These are phyloP conservation scores for Blastobotrys niveus DNA, from an alignment of 1,139 yeast genomes.

Conservation along the genomic window DNA sequence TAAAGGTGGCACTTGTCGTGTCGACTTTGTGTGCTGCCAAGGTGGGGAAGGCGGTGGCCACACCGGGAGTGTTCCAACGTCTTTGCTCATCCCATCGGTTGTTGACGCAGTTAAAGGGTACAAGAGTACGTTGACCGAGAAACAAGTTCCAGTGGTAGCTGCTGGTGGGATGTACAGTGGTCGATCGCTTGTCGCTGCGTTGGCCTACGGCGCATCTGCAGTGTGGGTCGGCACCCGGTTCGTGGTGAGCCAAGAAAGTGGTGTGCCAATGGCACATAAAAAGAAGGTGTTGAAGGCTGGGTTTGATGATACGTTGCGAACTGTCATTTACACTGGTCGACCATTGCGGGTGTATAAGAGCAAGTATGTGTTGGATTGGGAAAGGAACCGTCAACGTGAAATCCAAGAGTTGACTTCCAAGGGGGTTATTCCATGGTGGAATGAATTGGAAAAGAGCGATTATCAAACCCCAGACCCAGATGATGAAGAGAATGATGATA, in stretches of 20 bases:
- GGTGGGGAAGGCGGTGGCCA: constrained; percentile 53
- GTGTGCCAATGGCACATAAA: constrained; percentile 26
- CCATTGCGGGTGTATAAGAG: constrained; percentile 26
- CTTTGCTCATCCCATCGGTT: constrained; percentile 34
- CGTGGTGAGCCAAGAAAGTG: constrained; percentile 28
- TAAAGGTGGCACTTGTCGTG: constrained; percentile 12
- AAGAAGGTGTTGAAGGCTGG: constrained; percentile 23
- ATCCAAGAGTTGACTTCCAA: constrained; percentile 22
- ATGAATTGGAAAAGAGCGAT: constrained; percentile 21
- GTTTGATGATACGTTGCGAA: constrained; percentile 26
- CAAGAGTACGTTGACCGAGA: constrained; percentile 24
- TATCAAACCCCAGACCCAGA: constrained; percentile 18
- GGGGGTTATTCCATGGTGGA: constrained; percentile 25
- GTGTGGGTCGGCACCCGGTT: constrained; percentile 40
- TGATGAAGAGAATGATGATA: constrained; percentile 19
- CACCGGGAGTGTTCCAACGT: constrained; percentile 35
- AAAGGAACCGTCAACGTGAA: constrained; percentile 22
- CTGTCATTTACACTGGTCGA: constrained; percentile 28
- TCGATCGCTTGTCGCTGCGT: constrained; percentile 31
- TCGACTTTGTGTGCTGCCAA: constrained; percentile 44
- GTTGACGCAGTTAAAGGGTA: constrained; percentile 34
- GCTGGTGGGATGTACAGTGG: constrained; percentile 45
- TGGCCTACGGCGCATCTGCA: constrained; percentile 41
- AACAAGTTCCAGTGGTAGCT: constrained; percentile 36
- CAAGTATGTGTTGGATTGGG: constrained; percentile 27